Evolutionary conservation across 768 basidiomycete genomes (phyloP), one percentile per base, ranked within the genome.

Genomic region (Leccinum longicurvipes): DNA sequence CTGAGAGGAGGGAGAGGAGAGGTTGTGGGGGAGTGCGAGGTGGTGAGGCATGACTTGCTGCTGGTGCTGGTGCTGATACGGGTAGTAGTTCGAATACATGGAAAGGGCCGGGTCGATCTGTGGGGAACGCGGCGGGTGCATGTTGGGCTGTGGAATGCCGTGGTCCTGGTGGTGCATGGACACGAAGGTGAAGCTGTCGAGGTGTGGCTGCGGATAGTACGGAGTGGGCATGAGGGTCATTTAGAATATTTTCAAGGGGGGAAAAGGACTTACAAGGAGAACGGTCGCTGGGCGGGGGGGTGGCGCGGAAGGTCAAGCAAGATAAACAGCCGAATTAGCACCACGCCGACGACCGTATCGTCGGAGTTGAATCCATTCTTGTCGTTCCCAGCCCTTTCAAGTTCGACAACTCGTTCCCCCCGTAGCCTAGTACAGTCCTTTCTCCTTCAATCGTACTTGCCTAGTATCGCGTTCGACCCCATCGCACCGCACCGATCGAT

Each of bases 1-100:
- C 63, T 88, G 87, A 0, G 88, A 89, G 11, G 90, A 90, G 12
- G 90, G 89, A 0, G 90, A 89, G 5, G 89, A 86, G 58, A 87
- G 83, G 66, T 74, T 82, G 14, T 79, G 76, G 8, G 81, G 77
- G 39, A 86, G 68, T 10, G 81, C 70, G 34, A 86, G 76, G 58
- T 85, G 86, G 51, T 78, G 81, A 17, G 79, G 74, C 53, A 81
- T 73, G 58, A 78, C 76, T n/a, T 65, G 78, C 39, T 78, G 78
- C 34, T 75, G 63, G 11, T 60, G 79, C 34, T 73, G 73, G 42
- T 76, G 77, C 61, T 84, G 82, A 63, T 80, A 76, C 28, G 70
- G 50, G 65, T 88, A 89, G 68, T 87, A 89, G 0, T 78, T 71
- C 4, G 87, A 75, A 56, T 86, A 87, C 29, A 87, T 72, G n/a